Evolutionary conservation across 306 rosid species (phyloP).

Genomic region (Senna tora): DNA sequence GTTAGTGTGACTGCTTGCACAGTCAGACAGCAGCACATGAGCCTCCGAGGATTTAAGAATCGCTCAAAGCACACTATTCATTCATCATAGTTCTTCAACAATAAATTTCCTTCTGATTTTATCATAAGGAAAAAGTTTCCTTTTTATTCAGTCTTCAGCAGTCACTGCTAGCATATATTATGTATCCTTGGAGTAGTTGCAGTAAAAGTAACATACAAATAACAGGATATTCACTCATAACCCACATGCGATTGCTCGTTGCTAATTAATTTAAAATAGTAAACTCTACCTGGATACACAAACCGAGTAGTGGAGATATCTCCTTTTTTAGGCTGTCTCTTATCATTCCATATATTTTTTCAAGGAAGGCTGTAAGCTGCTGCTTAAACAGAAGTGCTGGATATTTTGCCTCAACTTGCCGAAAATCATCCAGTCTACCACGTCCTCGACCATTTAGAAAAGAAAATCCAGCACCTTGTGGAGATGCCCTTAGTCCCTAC

Average conservation of each 20-base stretch:
- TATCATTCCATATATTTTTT: slow-evolving; percentile 1
- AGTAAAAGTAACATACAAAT: not conserved
- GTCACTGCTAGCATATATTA: not conserved
- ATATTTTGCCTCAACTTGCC: slow-evolving; percentile 1
- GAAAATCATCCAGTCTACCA: not conserved
- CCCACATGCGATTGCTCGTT: not conserved
- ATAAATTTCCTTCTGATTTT: not conserved
- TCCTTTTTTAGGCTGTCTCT: slow-evolving; percentile 51
- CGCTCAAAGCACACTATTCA: no score
- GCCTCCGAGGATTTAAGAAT: not conserved
- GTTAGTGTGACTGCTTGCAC: not conserved
- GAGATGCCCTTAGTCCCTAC: not conserved
- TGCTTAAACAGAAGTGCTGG: not conserved
- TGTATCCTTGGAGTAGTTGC: not conserved
- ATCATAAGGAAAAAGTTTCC: not conserved
- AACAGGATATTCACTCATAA: slow-evolving; percentile 6
- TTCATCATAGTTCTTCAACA: not conserved
- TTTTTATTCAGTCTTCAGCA: not conserved
- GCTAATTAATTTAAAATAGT: not conserved
- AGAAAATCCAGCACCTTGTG: not conserved
- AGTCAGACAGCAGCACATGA: not conserved
- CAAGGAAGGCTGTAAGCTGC: not conserved
- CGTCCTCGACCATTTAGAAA: not conserved
- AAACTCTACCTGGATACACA: slow-evolving; percentile 4
- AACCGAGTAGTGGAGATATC: slow-evolving; percentile 65